Conservation (phyloP, 78 protist genomes). For the Guillardia theta region DNA sequence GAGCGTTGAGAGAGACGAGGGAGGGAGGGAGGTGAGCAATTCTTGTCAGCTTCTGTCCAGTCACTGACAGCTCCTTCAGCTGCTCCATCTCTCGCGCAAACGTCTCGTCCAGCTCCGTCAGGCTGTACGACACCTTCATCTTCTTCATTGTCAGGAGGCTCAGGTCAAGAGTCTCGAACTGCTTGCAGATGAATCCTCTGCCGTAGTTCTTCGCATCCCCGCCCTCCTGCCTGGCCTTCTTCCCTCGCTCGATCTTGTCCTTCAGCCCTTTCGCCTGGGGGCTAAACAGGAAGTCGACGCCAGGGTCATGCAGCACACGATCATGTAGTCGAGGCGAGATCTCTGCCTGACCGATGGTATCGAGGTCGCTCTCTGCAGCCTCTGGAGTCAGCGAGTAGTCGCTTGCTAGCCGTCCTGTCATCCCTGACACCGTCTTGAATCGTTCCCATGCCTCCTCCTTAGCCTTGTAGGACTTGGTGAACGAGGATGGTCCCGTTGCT, state of each 20-base stretch:
- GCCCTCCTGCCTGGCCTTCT: not conserved
- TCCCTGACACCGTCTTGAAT: not conserved
- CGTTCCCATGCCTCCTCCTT: not conserved
- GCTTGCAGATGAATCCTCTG: not conserved
- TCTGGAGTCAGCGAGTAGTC: not conserved
- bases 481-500: not conserved
- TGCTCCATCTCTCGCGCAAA: not conserved
- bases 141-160: not conserved
- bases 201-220: not conserved
- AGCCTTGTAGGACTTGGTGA: not conserved
- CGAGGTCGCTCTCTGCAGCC: not conserved
- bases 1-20: not conserved
- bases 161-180: not conserved
- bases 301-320: not conserved
- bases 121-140: not conserved
- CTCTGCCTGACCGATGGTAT: not conserved
- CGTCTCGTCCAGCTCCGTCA: not conserved
- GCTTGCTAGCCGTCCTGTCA: not conserved
- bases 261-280: not conserved
- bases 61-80: not conserved
- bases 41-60: not conserved
- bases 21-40: not conserved
- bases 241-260: not conserved
- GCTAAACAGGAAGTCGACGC: not conserved
- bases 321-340: not conserved